These are phyloP conservation scores for Diplotaxis tenuifolia DNA, from an alignment of 345 rosid species.

Conservation along the genomic window DNA sequence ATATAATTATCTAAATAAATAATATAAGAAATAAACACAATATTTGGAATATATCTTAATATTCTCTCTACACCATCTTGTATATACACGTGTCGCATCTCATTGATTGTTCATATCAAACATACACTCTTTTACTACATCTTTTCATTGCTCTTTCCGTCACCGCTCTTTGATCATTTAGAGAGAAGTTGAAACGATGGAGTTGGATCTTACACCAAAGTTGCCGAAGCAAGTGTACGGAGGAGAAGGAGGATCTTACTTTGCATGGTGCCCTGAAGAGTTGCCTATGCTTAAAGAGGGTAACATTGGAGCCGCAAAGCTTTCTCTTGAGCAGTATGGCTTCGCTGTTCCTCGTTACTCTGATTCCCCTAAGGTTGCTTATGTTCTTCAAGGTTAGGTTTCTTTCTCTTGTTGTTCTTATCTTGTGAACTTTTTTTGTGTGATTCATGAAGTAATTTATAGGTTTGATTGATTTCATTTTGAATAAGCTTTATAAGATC, in stretches of 20 bases:
- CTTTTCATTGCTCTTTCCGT: not conserved
- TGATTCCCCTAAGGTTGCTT: constrained; percentile 86
- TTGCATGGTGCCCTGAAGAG: constrained; percentile 75
- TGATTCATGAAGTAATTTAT: not conserved
- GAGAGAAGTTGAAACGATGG: constrained; percentile 43
- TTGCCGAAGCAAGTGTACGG: constrained; percentile 64
- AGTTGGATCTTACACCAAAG: constrained; percentile 79
- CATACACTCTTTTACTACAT: not conserved
- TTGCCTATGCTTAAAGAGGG: constrained; percentile 75
- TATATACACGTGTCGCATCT: constrained; percentile 2
- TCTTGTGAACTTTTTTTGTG: not conserved
- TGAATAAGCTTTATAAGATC: not conserved
- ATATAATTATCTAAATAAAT: too few species aligned
- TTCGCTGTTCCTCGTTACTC: constrained; percentile 84
- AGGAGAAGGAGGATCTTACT: constrained; percentile 75
- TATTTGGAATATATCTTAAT: too few species aligned
- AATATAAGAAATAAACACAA: too few species aligned
- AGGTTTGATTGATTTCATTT: not conserved
- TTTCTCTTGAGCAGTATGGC: constrained; percentile 71
- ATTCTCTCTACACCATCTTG: too few species aligned
- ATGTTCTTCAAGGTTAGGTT: constrained; percentile 80
- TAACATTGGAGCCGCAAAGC: constrained; percentile 89
- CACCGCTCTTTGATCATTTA: not conserved
- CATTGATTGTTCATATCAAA: constrained; percentile 4
- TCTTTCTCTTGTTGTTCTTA: not conserved